Conservation (phyloP, 23 red algal genomes). For the Chondrus crispus region DNA sequence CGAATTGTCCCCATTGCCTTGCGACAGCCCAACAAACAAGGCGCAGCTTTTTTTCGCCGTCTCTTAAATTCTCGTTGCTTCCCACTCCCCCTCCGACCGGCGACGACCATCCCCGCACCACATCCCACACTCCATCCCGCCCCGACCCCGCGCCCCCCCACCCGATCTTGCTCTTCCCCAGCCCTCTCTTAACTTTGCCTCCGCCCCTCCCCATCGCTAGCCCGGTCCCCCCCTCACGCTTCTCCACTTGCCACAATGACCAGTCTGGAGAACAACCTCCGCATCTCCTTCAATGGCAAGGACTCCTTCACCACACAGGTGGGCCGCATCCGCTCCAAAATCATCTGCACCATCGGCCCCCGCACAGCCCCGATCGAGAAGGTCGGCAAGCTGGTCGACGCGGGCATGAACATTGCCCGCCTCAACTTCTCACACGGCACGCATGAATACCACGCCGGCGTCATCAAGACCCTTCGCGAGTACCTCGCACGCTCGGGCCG, state of each 20-base stretch:
- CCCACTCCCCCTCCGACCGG: no score
- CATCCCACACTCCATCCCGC: not conserved
- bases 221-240: not conserved
- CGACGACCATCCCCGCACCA: no score
- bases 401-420: slow-evolving; percentile 93
- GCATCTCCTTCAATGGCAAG: slow-evolving; percentile 54
- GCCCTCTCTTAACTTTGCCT: not conserved
- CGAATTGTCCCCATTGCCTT: no score
- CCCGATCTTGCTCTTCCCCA: not conserved
- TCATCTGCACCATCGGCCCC: slow-evolving; percentile 97
- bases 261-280: slow-evolving; percentile 83
- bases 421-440: slow-evolving; percentile 95
- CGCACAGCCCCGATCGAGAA: slow-evolving; percentile 38
- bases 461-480: slow-evolving; percentile 67
- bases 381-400: slow-evolving; percentile 75
- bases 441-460: slow-evolving; percentile 76
- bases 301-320: slow-evolving; percentile 36
- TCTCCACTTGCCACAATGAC: slow-evolving; percentile 39
- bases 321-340: slow-evolving; percentile 71
- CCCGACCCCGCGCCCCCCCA: not conserved
- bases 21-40: no score
- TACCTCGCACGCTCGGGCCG: slow-evolving; percentile 38
- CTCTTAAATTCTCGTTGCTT: no score
- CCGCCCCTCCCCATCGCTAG: not conserved
- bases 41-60: no score